Percentiles rank a stretch among this genome's conserved stretches.
Conservation (phyloP, 331 rosid genomes). For the Stylosanthes scabra region DNA sequence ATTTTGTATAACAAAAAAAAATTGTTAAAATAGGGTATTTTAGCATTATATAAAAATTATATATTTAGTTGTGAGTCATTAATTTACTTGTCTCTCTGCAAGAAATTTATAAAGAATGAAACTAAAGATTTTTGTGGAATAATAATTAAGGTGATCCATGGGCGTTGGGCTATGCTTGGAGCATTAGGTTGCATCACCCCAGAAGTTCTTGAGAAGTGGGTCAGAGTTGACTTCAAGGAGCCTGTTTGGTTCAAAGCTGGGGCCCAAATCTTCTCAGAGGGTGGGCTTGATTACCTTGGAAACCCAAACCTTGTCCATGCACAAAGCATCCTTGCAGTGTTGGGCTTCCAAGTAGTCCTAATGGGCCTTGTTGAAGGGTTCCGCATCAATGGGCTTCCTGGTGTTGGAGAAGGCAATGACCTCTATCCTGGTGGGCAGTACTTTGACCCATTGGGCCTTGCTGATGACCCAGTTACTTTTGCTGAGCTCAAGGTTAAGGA, state of each 20-base stretch:
- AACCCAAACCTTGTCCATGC: slow-evolving; percentile 94
- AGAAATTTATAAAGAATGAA: not conserved
- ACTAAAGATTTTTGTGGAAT: slow-evolving; percentile 25
- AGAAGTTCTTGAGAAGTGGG: slow-evolving; percentile 73
- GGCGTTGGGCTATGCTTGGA: slow-evolving; percentile 95
- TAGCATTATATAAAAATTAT: too few species aligned
- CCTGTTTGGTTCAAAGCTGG: slow-evolving; percentile 98
- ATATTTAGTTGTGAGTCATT: too few species aligned
- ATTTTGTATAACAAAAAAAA: too few species aligned
- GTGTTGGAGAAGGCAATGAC: slow-evolving; percentile 80
- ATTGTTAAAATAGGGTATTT: too few species aligned
- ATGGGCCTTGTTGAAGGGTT: slow-evolving; percentile 92
- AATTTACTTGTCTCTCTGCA: too few species aligned
- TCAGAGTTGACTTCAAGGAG: slow-evolving; percentile 83
- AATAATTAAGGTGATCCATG: slow-evolving; percentile 71
- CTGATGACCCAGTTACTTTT: slow-evolving; percentile 79
- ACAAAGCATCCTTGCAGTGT: slow-evolving; percentile 85
- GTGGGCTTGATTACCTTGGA: slow-evolving; percentile 87
- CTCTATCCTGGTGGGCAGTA: slow-evolving; percentile 88
- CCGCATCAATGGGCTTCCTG: slow-evolving; percentile 83
- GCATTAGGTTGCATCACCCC: slow-evolving; percentile 90
- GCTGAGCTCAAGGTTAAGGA: slow-evolving; percentile 90
- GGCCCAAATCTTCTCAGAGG: slow-evolving; percentile 87
- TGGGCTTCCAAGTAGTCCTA: slow-evolving; percentile 78
- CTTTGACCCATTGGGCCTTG: slow-evolving; percentile 89